phyloP scores from a whole-genome alignment of 192 early-diverging fungal genomes.

The Coemansia sp. region DNA sequence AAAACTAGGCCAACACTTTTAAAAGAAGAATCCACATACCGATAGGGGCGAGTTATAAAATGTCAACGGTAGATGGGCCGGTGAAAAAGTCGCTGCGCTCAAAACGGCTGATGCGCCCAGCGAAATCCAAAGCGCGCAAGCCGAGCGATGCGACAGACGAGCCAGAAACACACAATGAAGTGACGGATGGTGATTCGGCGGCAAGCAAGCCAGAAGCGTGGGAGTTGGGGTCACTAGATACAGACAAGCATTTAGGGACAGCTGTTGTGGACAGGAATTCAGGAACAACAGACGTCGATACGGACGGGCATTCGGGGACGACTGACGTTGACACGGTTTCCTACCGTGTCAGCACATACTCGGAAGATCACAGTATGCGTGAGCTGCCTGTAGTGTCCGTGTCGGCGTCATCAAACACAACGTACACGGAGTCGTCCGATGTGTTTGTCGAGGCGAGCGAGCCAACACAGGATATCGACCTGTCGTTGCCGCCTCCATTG shows the following conservation, averaged over 20 bases:
- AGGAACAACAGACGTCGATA: not conserved
- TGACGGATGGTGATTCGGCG: conserved; percentile 1
- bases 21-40: too few relatives aligned
- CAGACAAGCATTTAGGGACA: too few relatives aligned
- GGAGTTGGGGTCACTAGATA: too few relatives aligned
- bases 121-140: conserved; percentile 8
- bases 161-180: not conserved
- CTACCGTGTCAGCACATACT: conserved; percentile 7
- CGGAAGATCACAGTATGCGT: conserved; percentile 4
- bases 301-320: conserved; percentile 6
- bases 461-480: not conserved
- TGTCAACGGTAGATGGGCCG: not conserved
- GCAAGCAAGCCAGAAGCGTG: not conserved
- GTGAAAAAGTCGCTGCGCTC: conserved; percentile 40
- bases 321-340: not conserved
- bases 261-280: not conserved
- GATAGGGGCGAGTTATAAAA: too few relatives aligned
- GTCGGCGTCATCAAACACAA: conserved; percentile 3
- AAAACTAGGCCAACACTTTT: too few relatives aligned
- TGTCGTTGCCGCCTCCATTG: not conserved
- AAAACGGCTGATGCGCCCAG: conserved; percentile 53
- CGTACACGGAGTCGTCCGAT: conserved; percentile 9
- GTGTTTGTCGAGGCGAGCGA: conserved; percentile 42
- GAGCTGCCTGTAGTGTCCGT: conserved; percentile 10
- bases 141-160: not conserved